Conservation (phyloP, 257 asterid species). For the Striga asiatica region DNA sequence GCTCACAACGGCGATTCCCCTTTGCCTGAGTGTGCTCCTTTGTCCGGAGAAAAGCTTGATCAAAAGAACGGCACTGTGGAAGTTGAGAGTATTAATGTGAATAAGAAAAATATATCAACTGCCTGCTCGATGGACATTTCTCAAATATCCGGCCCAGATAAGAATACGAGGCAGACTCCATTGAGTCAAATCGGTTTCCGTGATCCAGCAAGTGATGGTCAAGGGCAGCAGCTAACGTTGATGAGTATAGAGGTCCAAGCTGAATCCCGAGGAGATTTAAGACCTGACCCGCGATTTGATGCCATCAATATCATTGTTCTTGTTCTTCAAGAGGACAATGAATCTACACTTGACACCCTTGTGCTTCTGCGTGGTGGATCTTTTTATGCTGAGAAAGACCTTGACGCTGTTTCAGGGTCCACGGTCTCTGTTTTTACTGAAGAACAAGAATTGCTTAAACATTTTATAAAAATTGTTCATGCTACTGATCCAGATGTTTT, state of each 20-base stretch:
- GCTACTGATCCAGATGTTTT: slow-evolving; percentile 68
- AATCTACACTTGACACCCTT: slow-evolving; percentile 28
- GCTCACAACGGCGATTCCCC: slow-evolving; percentile 24
- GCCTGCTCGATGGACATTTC: slow-evolving; percentile 41
- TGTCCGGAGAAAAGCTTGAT: slow-evolving; percentile 18
- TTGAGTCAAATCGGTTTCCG: slow-evolving; percentile 85
- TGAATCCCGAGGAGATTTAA: slow-evolving; percentile 82
- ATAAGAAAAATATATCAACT: slow-evolving; percentile 26
- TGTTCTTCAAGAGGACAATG: slow-evolving; percentile 70
- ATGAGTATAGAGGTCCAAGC: slow-evolving; percentile 82
- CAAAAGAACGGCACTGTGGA: slow-evolving; percentile 20
- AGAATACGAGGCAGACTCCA: slow-evolving; percentile 56
- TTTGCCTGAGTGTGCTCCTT: slow-evolving; percentile 24
- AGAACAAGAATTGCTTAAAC: slow-evolving; percentile 46
- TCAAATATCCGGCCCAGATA: slow-evolving; percentile 90
- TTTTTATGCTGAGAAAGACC: slow-evolving; percentile 27
- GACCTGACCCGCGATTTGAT: slow-evolving; percentile 93
- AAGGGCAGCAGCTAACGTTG: slow-evolving; percentile 83
- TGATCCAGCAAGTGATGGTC: slow-evolving; percentile 83
- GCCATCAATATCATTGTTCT: slow-evolving; percentile 63
- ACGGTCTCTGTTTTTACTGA: slow-evolving; percentile 42
- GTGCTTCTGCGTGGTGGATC: slow-evolving; percentile 51
- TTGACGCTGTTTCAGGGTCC: slow-evolving; percentile 58
- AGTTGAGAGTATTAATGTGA: slow-evolving; percentile 22
- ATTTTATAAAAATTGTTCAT: slow-evolving; percentile 46